A percentile compares a stretch with the other conserved stretches of the same genome.
Evolutionary conservation across 805 yeast species (phyloP).

Genomic region (Cyberlindnera sargentensis): DNA sequence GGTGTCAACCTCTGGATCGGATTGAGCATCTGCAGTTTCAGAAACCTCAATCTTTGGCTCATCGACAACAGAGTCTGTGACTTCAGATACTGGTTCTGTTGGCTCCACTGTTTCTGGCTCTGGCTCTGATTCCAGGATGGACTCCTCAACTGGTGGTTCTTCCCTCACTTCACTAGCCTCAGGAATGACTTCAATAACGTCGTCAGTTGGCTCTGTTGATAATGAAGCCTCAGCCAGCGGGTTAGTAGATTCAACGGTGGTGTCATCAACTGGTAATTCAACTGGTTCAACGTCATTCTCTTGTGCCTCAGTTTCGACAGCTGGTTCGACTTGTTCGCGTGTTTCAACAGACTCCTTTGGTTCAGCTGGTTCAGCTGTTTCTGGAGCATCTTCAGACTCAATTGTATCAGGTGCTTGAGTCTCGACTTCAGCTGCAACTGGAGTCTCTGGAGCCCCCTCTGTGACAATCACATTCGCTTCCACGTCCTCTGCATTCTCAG

Average conservation of each 20-base stretch:
- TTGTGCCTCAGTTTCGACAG: background rate
- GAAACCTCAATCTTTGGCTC: too few species aligned
- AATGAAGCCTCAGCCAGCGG: background rate
- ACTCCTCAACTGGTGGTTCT: background rate
- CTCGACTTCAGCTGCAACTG: slow-evolving; percentile 2
- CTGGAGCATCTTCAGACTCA: slow-evolving; percentile 13
- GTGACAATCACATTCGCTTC: background rate
- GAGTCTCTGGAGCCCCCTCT: slow-evolving; percentile 3
- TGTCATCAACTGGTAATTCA: background rate
- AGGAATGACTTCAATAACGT: background rate
- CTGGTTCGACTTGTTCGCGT: background rate
- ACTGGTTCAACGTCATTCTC: background rate
- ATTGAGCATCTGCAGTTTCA: background rate
- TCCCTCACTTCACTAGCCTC: background rate
- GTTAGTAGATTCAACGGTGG: background rate
- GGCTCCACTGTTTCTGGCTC: background rate
- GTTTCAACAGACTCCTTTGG: background rate
- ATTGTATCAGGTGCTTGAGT: slow-evolving; percentile 3
- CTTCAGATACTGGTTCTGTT: slow-evolving; percentile 1
- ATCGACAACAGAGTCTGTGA: background rate
- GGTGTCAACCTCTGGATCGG: background rate
- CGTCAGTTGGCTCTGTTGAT: background rate
- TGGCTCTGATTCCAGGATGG: background rate
- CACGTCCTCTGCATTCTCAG: slow-evolving; percentile 11
- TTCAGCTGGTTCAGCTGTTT: background rate